Conservation (phyloP, 2,329 filamentous ascomycete genomes). For the Zymoseptoria pseudotritici region DNA sequence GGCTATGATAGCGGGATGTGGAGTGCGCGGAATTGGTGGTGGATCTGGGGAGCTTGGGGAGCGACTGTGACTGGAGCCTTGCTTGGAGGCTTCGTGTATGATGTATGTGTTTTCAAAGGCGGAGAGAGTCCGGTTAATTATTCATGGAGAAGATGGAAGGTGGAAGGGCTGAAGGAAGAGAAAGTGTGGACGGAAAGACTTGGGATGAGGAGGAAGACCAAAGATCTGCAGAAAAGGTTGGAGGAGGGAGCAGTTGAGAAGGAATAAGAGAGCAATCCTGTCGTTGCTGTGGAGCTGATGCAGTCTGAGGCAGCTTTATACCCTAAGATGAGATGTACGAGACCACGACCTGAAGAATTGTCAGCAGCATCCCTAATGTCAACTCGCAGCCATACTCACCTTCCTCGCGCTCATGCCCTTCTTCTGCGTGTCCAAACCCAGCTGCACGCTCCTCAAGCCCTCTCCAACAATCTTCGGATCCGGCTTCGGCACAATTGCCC, state of each 20-base stretch:
- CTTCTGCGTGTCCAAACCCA: slow-evolving; percentile 31
- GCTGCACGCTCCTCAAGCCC: slow-evolving; percentile 32
- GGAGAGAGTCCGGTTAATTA: slow-evolving; percentile 49
- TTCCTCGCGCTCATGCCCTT: slow-evolving; percentile 36
- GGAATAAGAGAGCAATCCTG: not conserved
- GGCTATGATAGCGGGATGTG: slow-evolving; percentile 37
- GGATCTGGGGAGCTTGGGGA: slow-evolving; percentile 41
- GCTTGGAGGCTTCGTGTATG: slow-evolving; percentile 42
- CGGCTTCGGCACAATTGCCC: slow-evolving; percentile 27
- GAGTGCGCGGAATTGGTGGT: slow-evolving; percentile 33
- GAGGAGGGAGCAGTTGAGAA: slow-evolving; percentile 8
- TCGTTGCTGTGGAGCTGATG: too few species aligned
- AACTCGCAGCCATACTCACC: slow-evolving; percentile 21
- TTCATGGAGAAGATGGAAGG: slow-evolving; percentile 25
- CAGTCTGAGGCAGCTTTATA: too few species aligned
- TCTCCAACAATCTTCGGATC: slow-evolving; percentile 31
- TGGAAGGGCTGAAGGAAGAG: slow-evolving; percentile 16
- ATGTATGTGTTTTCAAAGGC: slow-evolving; percentile 43
- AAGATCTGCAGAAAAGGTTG: slow-evolving; percentile 11
- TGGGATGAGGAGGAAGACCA: slow-evolving; percentile 9
- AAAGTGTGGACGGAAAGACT: slow-evolving; percentile 15
- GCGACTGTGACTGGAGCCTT: slow-evolving; percentile 38
- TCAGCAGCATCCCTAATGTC: not conserved
- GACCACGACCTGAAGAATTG: too few species aligned
- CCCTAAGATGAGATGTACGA: too few species aligned